Conservation (phyloP, 768 basidiomycete species). For the Gymnopilus dilepis region DNA sequence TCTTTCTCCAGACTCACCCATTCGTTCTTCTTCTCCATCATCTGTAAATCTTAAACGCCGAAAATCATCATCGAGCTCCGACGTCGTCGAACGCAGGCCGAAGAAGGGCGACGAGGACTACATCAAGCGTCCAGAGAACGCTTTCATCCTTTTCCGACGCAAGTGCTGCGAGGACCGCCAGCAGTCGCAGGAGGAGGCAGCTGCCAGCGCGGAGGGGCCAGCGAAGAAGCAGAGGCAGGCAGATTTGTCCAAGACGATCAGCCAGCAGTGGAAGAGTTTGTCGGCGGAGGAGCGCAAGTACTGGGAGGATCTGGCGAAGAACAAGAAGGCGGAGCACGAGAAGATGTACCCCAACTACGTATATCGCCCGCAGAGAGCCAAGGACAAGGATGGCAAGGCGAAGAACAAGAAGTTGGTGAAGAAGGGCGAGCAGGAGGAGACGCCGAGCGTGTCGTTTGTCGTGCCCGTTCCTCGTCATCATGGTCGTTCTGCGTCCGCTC, state of each 20-base stretch:
- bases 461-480: constrained; percentile 40
- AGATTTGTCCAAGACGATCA: constrained; percentile 82
- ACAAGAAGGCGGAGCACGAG: constrained; percentile 82
- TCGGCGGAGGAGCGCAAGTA: constrained; percentile 66
- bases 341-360: constrained; percentile 77
- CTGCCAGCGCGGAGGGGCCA: constrained; percentile 39
- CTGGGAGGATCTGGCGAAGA: constrained; percentile 81
- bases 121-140: constrained; percentile 84
- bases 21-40: constrained; percentile 43
- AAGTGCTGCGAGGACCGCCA: constrained; percentile 79
- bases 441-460: constrained; percentile 44
- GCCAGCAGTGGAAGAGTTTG: constrained; percentile 79
- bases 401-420: constrained; percentile 45
- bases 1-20: constrained; percentile 49
- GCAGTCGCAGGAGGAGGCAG: constrained; percentile 54
- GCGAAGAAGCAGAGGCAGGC: constrained; percentile 74
- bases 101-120: constrained; percentile 83
- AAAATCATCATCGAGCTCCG: constrained; percentile 53
- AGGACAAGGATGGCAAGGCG: constrained; percentile 58
- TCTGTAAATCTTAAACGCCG: constrained; percentile 46
- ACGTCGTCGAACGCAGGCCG: constrained; percentile 58
- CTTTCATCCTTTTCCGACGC: constrained; percentile 84
- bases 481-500: constrained; percentile 54
- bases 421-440: constrained; percentile 45
- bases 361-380: constrained; percentile 73